Evolutionary conservation across 1,284 basidiomycete species (phyloP).

Genomic region (Ganoderma boninense): DNA sequence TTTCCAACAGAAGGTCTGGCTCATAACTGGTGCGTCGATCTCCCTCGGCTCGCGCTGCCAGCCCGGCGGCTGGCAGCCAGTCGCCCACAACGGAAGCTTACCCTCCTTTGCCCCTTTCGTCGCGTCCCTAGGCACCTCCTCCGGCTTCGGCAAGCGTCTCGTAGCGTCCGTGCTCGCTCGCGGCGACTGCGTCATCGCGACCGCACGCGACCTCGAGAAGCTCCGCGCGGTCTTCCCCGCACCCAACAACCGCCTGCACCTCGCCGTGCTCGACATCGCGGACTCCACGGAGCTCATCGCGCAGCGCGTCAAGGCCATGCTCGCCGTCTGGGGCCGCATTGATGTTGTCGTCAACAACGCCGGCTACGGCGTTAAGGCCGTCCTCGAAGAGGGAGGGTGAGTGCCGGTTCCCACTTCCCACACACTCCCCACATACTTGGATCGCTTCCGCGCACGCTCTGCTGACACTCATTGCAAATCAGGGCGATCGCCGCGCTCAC

Average conservation of each 20-base stretch:
- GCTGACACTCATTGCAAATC: conserved; percentile 7
- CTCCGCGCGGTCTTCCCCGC: conserved; percentile 41
- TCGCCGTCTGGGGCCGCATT: conserved; percentile 58
- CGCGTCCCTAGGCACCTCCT: conserved; percentile 58
- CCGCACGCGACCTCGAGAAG: conserved; percentile 47
- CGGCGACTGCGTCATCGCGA: conserved; percentile 63
- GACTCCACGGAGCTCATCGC: conserved; percentile 43
- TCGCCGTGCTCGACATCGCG: conserved; percentile 49
- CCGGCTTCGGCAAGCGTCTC: conserved; percentile 66
- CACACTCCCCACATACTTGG: background rate
- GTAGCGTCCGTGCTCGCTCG: conserved; percentile 55
- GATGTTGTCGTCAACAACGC: conserved; percentile 72
- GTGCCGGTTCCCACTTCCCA: too few relatives aligned
- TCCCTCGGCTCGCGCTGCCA: too few relatives aligned
- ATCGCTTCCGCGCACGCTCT: conserved; percentile 2
- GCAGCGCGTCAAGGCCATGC: conserved; percentile 50
- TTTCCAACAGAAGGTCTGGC: conserved; percentile 39
- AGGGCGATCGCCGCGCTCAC: conserved; percentile 43
- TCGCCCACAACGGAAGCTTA: conserved; percentile 17
- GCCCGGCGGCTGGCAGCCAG: conserved; percentile 4
- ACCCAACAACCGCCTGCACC: conserved; percentile 37
- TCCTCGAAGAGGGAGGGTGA: conserved; percentile 49
- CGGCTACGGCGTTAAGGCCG: conserved; percentile 49
- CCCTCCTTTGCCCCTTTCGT: conserved; percentile 2
- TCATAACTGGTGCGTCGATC: conserved; percentile 41